These are phyloP conservation scores for Phanerochaete carnosa DNA, from an alignment of 768 basidiomycete species.

Conservation along the genomic window DNA sequence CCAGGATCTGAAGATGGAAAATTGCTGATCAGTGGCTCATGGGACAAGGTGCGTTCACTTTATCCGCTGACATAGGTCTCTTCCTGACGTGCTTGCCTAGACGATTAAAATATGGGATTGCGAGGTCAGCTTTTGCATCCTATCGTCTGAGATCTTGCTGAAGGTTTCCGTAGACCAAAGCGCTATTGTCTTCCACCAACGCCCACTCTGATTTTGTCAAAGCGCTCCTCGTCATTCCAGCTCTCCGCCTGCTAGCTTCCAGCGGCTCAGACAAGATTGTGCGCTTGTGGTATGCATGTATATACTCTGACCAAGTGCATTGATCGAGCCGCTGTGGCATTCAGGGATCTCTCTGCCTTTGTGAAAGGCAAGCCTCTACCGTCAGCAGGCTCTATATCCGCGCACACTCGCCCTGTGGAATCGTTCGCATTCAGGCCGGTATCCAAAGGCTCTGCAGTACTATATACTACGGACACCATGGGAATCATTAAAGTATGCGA, in stretches of 20 bases:
- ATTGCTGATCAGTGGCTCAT: conserved; percentile 84
- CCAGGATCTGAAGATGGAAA: conserved; percentile 38
- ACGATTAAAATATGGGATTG: conserved; percentile 87
- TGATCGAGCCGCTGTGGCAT: neutral
- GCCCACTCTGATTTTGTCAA: conserved; percentile 95
- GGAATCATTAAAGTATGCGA: conserved; percentile 85
- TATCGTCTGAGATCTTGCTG: neutral
- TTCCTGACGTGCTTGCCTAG: conserved; percentile 35
- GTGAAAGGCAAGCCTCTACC: conserved; percentile 38
- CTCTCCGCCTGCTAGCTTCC: conserved; percentile 68
- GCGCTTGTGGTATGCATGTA: conserved; percentile 74
- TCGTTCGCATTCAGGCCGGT: conserved; percentile 55
- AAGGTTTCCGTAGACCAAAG: conserved; percentile 52
- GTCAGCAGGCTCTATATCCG: conserved; percentile 67
- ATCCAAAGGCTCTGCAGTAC: conserved; percentile 42
- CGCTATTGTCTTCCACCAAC: conserved; percentile 62
- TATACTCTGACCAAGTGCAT: neutral
- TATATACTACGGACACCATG: conserved; percentile 92
- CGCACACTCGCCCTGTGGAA: conserved; percentile 88
- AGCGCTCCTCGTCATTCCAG: conserved; percentile 66
- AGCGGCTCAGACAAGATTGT: conserved; percentile 89
- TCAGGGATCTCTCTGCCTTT: conserved; percentile 63
- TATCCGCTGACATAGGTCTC: conserved; percentile 4
- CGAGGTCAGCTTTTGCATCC: conserved; percentile 44
- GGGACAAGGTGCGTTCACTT: conserved; percentile 69